phyloP scores from a whole-genome alignment of 768 basidiomycete genomes.

The Panaeolus papilionaceus region DNA sequence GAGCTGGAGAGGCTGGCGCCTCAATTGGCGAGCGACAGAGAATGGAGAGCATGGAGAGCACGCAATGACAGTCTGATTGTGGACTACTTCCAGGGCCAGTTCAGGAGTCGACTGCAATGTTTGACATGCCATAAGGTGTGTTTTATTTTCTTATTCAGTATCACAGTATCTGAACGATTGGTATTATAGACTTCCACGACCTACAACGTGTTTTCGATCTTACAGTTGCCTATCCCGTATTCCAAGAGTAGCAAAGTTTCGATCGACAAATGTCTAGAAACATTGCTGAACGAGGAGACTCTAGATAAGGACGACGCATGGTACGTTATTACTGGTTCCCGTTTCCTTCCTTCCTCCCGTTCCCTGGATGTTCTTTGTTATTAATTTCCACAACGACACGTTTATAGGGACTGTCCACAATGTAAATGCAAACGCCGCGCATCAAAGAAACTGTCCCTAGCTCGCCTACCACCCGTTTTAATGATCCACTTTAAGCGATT shows the following conservation, averaged over 20 bases:
- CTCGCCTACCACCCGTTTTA: slow-evolving; percentile 91
- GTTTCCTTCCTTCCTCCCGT: neutral
- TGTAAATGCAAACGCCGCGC: slow-evolving; percentile 92
- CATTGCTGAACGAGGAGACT: slow-evolving; percentile 89
- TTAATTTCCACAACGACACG: neutral
- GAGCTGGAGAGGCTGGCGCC: slow-evolving; percentile 87
- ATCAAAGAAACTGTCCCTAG: slow-evolving; percentile 85
- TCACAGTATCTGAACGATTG: neutral
- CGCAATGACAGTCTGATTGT: slow-evolving; percentile 95
- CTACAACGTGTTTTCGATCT: slow-evolving; percentile 95
- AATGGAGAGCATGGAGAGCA: slow-evolving; percentile 91
- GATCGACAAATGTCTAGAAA: slow-evolving; percentile 83
- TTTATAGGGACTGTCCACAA: slow-evolving; percentile 86
- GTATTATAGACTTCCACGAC: slow-evolving; percentile 88
- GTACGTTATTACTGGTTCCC: slow-evolving; percentile 47
- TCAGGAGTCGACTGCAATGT: slow-evolving; percentile 88
- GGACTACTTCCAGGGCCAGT: slow-evolving; percentile 98
- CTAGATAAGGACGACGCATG: slow-evolving; percentile 95
- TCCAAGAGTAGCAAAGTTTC: slow-evolving; percentile 66
- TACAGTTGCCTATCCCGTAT: slow-evolving; percentile 87
- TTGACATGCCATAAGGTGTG: slow-evolving; percentile 86
- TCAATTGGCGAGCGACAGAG: slow-evolving; percentile 89
- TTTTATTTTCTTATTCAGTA: slow-evolving; percentile 7
- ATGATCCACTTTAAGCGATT: slow-evolving; percentile 94
- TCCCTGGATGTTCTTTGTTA: neutral